Evolutionary conservation across 176 grass and related monocot genomes (phyloP).

Genomic region (Ensete ventricosum): DNA sequence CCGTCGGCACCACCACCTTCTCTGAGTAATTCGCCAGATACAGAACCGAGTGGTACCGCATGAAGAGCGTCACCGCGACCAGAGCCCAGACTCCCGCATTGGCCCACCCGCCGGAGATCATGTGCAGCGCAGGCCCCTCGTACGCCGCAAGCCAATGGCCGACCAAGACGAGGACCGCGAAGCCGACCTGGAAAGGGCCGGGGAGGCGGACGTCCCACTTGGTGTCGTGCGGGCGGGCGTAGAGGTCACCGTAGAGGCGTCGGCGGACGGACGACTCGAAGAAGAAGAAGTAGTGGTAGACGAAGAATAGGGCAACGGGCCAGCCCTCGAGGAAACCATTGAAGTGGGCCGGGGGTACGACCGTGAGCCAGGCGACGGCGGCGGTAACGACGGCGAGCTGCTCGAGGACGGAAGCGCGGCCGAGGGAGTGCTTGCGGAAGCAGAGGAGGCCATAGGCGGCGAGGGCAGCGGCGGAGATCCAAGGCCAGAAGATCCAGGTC

Average conservation of each 20-base stretch:
- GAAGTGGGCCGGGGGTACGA: conserved; percentile 26
- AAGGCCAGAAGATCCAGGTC: conserved; percentile 30
- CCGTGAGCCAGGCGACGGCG: conserved; percentile 27
- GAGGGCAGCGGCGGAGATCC: conserved; percentile 7
- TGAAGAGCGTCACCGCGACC: conserved; percentile 19
- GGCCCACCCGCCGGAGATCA: conserved; percentile 22
- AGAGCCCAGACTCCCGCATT: conserved; percentile 26
- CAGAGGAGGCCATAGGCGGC: conserved; percentile 11
- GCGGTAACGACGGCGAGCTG: conserved; percentile 20
- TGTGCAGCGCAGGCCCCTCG: conserved; percentile 25
- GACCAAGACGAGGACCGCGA: conserved; percentile 21
- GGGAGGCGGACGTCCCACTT: conserved; percentile 23
- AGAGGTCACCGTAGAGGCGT: conserved; percentile 28
- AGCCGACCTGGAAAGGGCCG: conserved; percentile 4
- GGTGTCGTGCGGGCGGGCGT: conserved; percentile 22
- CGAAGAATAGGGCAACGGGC: conserved; percentile 19
- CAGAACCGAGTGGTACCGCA: conserved; percentile 29
- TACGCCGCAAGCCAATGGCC: conserved; percentile 30
- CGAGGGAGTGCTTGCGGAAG: conserved; percentile 8
- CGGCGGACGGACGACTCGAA: conserved; percentile 25
- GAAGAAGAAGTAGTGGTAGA: conserved; percentile 30
- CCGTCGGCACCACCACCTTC: conserved; percentile 26
- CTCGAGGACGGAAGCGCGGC: conserved; percentile 10
- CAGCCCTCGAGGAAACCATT: conserved; percentile 28
- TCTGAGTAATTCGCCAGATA: conserved; percentile 31